Evolutionary conservation across 495 filamentous ascomycete species (phyloP), one percentile per base, ranked within the genome.

Genomic region (Diplogelasinospora grovesii): DNA sequence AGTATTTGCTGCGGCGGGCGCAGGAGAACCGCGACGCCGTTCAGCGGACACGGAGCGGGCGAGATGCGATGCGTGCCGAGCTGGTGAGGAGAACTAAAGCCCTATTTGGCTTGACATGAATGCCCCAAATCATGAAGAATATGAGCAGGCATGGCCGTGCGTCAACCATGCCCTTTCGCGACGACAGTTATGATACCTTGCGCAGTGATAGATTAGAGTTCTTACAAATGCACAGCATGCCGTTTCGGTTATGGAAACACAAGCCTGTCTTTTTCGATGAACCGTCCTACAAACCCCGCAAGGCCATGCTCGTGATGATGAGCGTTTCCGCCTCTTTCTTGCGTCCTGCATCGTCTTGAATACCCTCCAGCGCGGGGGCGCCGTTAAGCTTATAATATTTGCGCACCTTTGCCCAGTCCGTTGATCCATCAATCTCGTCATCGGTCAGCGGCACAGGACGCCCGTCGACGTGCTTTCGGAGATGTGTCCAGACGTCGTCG

Each of bases 11-110:
- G 10, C 68, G 90, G 28, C 69, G 90, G 28, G 90, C 89, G 22
- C 70, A 92, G 34, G 90, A 98, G 74, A 98, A 98, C 61, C 81
- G 77, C 52, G 89, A 95, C 56, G 87, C 92, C 13, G 83, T 90
- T 35, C 69, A 75, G 33, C 69, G 90, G 42, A 94, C 87, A 19
- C 75, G 66, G 57, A 80, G 83, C 35, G 86, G 84, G 8, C 72
- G 81, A 52, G 61, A 79, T 40, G 90, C 87, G 0, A 84, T 94
- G 76, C 66, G 73, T 45, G 56, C 26, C 11, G 89, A 96, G 64
- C 31, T 95, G 43, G 63, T 71, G 56, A 73, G 84, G 54, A 70
- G 87, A 41, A 57, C 76, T 1, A 75, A 55, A 50, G 48, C 37
- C 0, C n/a, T 63, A 44, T 48, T 72, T 39, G 64, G 70, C 39